These are phyloP conservation scores for Trematosphaeria pertusa DNA, from an alignment of 2,329 filamentous ascomycete genomes.

Conservation along the genomic window DNA sequence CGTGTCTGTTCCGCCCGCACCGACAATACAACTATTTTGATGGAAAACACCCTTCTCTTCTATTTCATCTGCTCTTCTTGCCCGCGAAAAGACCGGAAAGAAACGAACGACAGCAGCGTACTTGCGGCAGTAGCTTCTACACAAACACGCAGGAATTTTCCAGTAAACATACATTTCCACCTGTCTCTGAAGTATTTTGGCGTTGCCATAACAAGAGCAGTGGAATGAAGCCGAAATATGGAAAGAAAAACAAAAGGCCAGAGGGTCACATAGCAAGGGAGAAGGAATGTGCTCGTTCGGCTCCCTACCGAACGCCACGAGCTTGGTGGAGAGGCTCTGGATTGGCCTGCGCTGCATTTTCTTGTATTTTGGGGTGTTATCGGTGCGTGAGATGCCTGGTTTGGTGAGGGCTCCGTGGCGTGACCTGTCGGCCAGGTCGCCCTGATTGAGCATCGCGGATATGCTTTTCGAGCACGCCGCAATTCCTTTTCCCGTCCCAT, in stretches of 20 bases:
- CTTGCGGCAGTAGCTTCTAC: conserved; percentile 21
- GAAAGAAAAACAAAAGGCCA: conserved; percentile 32
- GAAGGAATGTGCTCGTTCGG: conserved; percentile 32
- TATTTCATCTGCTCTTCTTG: background rate
- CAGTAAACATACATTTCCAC: conserved; percentile 42
- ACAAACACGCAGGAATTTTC: conserved; percentile 17
- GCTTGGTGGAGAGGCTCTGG: no score
- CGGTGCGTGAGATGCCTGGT: no score
- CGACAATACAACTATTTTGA: no score
- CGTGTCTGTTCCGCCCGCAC: no score
- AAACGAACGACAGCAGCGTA: conserved; percentile 28
- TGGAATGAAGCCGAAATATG: conserved; percentile 48
- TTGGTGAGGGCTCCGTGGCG: no score
- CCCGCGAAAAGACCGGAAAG: background rate
- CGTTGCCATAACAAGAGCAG: conserved; percentile 43
- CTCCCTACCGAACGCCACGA: no score
- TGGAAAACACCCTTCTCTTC: background rate
- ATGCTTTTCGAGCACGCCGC: no score
- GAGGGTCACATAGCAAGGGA: conserved; percentile 29
- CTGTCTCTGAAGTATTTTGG: conserved; percentile 33
- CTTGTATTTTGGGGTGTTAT: no score
- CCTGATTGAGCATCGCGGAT: no score
- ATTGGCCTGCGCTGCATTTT: no score
- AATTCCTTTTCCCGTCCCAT: no score
- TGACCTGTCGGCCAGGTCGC: no score